Evolutionary conservation across 139 green algal species (phyloP).

Genomic region (Coelastrella sp.): DNA sequence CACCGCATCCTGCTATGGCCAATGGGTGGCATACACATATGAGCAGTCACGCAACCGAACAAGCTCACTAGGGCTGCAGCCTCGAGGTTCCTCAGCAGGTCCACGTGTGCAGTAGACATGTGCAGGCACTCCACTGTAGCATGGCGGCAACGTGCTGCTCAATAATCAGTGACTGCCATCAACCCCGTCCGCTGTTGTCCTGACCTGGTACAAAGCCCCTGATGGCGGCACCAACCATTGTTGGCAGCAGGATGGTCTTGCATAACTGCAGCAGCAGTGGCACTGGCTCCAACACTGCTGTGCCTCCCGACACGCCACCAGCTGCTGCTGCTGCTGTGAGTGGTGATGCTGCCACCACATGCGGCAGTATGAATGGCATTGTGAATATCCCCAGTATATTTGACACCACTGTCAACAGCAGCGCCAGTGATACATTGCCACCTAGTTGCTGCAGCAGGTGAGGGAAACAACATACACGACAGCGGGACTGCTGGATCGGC

Average conservation of each 20-base stretch:
- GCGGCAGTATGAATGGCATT: conserved; percentile 70
- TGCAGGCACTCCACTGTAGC: too few species aligned
- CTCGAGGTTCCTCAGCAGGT: too few species aligned
- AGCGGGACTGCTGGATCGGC: too few species aligned
- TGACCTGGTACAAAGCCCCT: conserved; percentile 58
- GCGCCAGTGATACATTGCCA: conserved; percentile 82
- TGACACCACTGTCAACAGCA: conserved; percentile 79
- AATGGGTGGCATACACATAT: too few species aligned
- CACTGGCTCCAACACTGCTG: background rate
- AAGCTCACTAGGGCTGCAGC: too few species aligned
- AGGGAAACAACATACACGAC: too few species aligned
- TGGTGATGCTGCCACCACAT: conserved; percentile 57
- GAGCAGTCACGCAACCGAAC: too few species aligned
- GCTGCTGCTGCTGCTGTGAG: conserved; percentile 1
- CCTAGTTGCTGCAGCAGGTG: conserved; percentile 40
- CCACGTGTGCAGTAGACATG: too few species aligned
- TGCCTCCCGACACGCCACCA: too few species aligned
- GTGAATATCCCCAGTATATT: conserved; percentile 85
- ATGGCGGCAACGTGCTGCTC: too few species aligned
- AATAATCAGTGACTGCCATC: too few species aligned
- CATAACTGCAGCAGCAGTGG: conserved; percentile 3
- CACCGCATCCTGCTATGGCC: too few species aligned
- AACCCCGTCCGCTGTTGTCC: background rate
- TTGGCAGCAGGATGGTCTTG: conserved; percentile 53
- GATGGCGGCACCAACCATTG: conserved; percentile 62